Evolutionary conservation across 352 stramenopile genomes (phyloP).

Genomic region (Phytophthora uliginosa): DNA sequence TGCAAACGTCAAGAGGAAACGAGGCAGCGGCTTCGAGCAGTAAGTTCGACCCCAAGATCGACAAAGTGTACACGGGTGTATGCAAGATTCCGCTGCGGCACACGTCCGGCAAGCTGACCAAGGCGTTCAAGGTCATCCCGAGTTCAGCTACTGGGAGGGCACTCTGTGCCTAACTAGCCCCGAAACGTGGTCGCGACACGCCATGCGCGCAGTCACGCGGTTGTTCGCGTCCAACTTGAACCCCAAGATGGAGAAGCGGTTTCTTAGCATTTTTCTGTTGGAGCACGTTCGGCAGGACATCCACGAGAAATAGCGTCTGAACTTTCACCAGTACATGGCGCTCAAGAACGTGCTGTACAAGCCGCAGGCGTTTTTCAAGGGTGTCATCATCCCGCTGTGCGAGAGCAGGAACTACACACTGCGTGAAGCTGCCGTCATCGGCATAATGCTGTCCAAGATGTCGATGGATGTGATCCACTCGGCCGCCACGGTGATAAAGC

Average conservation of each 20-base stretch:
- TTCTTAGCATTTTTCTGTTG: constrained; percentile 99
- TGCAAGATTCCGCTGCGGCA: constrained; percentile 98
- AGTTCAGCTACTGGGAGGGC: constrained; percentile 99
- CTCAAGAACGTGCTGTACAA: constrained; percentile 99
- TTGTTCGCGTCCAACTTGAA: constrained; percentile 99
- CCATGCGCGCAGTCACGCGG: constrained; percentile 97
- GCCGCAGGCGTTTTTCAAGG: constrained; percentile 99
- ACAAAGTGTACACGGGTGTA: constrained; percentile 99
- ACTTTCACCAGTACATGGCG: constrained; percentile 99
- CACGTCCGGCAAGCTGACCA: constrained; percentile 98
- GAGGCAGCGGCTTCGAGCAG: too few species aligned
- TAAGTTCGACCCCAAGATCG: constrained; percentile 95
- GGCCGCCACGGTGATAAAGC: constrained; percentile 99
- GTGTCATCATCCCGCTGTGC: constrained; percentile 98
- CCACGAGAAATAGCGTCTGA: constrained; percentile 97
- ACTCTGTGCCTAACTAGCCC: constrained; percentile 98
- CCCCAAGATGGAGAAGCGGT: constrained; percentile 99
- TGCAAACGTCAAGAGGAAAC: too few species aligned
- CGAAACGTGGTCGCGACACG: constrained; percentile 99
- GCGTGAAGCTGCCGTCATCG: constrained; percentile 98
- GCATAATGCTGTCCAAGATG: constrained; percentile 98
- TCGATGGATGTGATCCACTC: constrained; percentile 99
- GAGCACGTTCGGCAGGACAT: constrained; percentile 98
- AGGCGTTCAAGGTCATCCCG: constrained; percentile 99
- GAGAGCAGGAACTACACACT: constrained; percentile 96